A percentile compares a stretch with the other conserved stretches of the same genome.
Conservation (phyloP, 1,284 basidiomycete species). For the Apiotrichum sp. region DNA sequence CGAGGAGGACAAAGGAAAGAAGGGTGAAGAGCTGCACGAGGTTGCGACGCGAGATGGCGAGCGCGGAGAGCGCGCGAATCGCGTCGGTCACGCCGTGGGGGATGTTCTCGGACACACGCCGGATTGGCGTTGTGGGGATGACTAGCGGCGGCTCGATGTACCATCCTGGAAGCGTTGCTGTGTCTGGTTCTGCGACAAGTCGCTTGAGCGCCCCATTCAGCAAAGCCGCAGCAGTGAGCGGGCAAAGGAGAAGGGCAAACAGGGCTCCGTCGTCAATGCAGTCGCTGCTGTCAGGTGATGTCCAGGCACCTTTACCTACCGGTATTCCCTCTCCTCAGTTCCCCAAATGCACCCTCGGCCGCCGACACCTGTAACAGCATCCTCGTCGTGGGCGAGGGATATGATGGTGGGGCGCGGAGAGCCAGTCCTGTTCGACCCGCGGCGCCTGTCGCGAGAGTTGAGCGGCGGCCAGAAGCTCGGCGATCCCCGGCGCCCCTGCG, state of each 20-base stretch:
- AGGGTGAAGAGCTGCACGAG: slow-evolving; percentile 71
- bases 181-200: slow-evolving; percentile 27
- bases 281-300: slow-evolving; percentile 52
- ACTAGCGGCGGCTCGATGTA: slow-evolving; percentile 63
- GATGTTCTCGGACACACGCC: slow-evolving; percentile 31
- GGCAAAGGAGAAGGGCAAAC: slow-evolving; percentile 70
- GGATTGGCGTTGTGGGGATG: slow-evolving; percentile 37
- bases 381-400: slow-evolving; percentile 11
- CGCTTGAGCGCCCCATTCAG: slow-evolving; percentile 51
- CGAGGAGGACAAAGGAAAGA: slow-evolving; percentile 67
- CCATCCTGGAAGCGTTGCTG: slow-evolving; percentile 59
- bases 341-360: slow-evolving; percentile 43
- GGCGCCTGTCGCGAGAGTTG: too few relatives aligned
- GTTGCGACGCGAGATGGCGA: slow-evolving; percentile 64
- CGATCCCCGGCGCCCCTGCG: not conserved
- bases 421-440: not conserved
- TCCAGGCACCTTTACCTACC: slow-evolving; percentile 20
- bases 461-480: not conserved
- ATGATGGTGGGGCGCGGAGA: not conserved
- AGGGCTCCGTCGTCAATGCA: slow-evolving; percentile 75
- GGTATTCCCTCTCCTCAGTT: slow-evolving; percentile 44
- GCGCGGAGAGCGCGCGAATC: slow-evolving; percentile 54
- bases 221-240: slow-evolving; percentile 65
- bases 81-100: slow-evolving; percentile 41
- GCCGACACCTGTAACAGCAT: slow-evolving; percentile 22